These are phyloP conservation scores for Danielia reshetovae DNA, from an alignment of 805 yeast species.

Conservation along the genomic window DNA sequence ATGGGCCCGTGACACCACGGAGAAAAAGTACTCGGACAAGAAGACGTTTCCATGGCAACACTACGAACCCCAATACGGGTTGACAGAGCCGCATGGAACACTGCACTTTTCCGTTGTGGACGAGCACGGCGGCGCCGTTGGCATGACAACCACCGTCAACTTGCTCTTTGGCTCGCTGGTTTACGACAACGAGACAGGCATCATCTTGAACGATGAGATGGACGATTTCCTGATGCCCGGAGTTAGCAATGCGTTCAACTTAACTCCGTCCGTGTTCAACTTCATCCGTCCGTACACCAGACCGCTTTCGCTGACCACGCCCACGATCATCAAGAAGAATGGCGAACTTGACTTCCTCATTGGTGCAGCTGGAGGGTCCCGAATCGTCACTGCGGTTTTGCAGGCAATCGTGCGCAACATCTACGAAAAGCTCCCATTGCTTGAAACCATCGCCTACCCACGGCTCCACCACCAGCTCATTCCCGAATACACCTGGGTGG, in stretches of 20 bases:
- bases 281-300: slow-evolving; percentile 71
- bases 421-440: slow-evolving; percentile 52
- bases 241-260: slow-evolving; percentile 68
- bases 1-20: slow-evolving; percentile 55
- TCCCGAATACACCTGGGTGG: slow-evolving; percentile 66
- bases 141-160: slow-evolving; percentile 87
- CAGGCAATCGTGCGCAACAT: slow-evolving; percentile 72
- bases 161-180: slow-evolving; percentile 78
- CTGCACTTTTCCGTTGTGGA: slow-evolving; percentile 84
- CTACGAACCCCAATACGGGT: slow-evolving; percentile 75
- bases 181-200: slow-evolving; percentile 77
- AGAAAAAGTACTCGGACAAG: slow-evolving; percentile 47
- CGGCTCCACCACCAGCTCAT: slow-evolving; percentile 86
- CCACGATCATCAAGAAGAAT: slow-evolving; percentile 47
- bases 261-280: slow-evolving; percentile 78
- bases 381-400: slow-evolving; percentile 77
- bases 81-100: slow-evolving; percentile 85
- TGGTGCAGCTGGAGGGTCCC: slow-evolving; percentile 94
- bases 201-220: slow-evolving; percentile 86
- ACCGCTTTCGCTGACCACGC: slow-evolving; percentile 82
- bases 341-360: slow-evolving; percentile 48
- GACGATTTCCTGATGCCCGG: slow-evolving; percentile 85
- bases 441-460: slow-evolving; percentile 74
- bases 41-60: slow-evolving; percentile 64
- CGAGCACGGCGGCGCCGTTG: slow-evolving; percentile 67